Evolutionary conservation across 2,329 filamentous ascomycete genomes (phyloP).

Genomic region (Fusarium albidum): DNA sequence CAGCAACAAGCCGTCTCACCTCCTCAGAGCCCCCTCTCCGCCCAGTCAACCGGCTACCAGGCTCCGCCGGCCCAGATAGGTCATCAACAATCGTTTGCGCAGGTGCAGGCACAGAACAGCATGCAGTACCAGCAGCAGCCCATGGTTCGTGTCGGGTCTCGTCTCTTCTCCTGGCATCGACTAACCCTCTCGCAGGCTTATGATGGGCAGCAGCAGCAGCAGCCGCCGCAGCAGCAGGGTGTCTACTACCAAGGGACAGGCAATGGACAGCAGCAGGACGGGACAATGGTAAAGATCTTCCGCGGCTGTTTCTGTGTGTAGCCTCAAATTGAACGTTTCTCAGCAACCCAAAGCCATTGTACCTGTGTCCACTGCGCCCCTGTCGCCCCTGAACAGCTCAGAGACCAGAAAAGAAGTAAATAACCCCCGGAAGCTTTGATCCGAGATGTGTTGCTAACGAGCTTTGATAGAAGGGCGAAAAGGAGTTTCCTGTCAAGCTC

Average conservation of each 20-base stretch:
- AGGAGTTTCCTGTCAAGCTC: constrained; percentile 38
- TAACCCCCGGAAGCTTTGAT: not conserved
- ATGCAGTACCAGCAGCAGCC: constrained; percentile 36
- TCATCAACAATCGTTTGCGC: constrained; percentile 18
- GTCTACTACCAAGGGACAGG: constrained; percentile 32
- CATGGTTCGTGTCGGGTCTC: constrained; percentile 17
- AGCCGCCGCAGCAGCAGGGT: constrained; percentile 9
- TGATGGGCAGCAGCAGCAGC: constrained; percentile 13
- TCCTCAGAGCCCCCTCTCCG: constrained; percentile 30
- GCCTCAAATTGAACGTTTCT: constrained; percentile 36
- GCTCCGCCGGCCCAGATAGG: constrained; percentile 12
- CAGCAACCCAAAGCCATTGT: constrained; percentile 33
- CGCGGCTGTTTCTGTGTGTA: constrained; percentile 40
- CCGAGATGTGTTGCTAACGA: constrained; percentile 11
- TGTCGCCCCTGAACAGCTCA: constrained; percentile 17
- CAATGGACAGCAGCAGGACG: constrained; percentile 35
- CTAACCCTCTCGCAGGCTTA: constrained; percentile 29
- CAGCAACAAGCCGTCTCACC: constrained; percentile 32
- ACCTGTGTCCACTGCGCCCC: constrained; percentile 23
- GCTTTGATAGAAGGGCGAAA: constrained; percentile 26
- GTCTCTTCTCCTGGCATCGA: no score
- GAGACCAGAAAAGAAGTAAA: constrained; percentile 30
- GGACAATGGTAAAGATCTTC: constrained; percentile 41
- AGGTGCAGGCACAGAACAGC: constrained; percentile 22
- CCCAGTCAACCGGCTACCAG: constrained; percentile 22